phyloP scores from a whole-genome alignment of 202 grass and related monocot genomes.

The Schoenoplectus tabernaemontani region DNA sequence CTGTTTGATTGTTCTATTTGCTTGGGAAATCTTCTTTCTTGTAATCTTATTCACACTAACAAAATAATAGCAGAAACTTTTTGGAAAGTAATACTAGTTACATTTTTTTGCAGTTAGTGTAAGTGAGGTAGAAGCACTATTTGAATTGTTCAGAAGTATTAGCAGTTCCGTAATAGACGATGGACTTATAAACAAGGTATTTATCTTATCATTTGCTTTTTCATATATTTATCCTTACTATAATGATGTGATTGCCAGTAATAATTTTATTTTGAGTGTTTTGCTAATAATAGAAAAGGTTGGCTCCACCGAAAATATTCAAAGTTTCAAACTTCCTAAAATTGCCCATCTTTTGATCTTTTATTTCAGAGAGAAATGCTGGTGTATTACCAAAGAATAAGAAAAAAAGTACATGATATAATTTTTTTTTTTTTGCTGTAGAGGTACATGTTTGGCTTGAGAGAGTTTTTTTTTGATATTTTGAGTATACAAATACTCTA shows the following conservation, averaged over 20 bases:
- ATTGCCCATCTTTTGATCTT: not conserved
- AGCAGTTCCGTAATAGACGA: conserved; percentile 59
- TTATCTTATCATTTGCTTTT: not conserved
- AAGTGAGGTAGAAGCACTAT: conserved; percentile 62
- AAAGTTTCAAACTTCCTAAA: not conserved
- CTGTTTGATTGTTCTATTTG: not conserved
- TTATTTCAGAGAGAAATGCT: not conserved
- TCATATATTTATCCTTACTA: not conserved
- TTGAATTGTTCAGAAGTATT: conserved; percentile 65
- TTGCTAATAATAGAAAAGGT: not conserved
- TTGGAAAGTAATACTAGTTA: not conserved
- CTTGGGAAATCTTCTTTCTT: not conserved
- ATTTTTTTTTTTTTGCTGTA: not conserved
- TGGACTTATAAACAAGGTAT: conserved; percentile 63
- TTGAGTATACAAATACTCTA: not conserved
- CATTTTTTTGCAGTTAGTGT: conserved; percentile 39
- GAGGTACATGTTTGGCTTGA: not conserved
- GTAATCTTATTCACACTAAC: not conserved
- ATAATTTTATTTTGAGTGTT: not conserved
- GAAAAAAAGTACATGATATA: not conserved
- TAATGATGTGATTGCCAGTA: not conserved
- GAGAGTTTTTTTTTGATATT: not conserved
- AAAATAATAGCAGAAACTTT: not conserved
- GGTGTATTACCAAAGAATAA: not conserved
- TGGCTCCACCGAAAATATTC: not conserved